These are phyloP conservation scores for Tephrocybe sp. DNA, from an alignment of 768 basidiomycete species.

Conservation along the genomic window DNA sequence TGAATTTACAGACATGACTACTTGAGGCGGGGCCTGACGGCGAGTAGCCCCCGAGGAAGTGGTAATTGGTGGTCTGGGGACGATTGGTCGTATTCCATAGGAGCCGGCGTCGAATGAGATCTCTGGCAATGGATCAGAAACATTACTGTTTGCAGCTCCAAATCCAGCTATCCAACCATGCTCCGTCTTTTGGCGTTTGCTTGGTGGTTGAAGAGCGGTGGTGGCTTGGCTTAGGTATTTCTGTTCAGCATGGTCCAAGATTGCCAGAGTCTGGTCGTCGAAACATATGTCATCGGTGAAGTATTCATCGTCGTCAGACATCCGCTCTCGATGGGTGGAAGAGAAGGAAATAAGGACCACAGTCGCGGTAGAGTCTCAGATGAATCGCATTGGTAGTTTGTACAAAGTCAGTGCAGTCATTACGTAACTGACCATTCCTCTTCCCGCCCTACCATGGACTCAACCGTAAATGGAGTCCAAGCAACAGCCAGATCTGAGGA, in stretches of 20 bases:
- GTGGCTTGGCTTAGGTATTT: slow-evolving; percentile 30
- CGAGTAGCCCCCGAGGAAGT: background rate
- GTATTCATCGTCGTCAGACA: slow-evolving; percentile 68
- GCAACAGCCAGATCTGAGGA: slow-evolving; percentile 34
- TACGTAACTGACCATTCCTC: slow-evolving; percentile 13
- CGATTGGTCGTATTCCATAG: slow-evolving; percentile 37
- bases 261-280: slow-evolving; percentile 59
- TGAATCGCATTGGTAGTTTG: too few relatives aligned
- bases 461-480: slow-evolving; percentile 22
- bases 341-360: background rate
- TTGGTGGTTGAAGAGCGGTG: slow-evolving; percentile 27
- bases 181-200: slow-evolving; percentile 56
- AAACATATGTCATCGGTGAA: slow-evolving; percentile 61
- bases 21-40: background rate
- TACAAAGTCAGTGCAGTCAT: slow-evolving; percentile 3
- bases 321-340: slow-evolving; percentile 21
- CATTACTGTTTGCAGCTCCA: slow-evolving; percentile 28
- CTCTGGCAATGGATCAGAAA: slow-evolving; percentile 58
- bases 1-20: background rate
- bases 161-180: slow-evolving; percentile 38
- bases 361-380: background rate
- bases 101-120: slow-evolving; percentile 61
- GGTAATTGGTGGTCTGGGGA: background rate
- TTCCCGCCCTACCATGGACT: slow-evolving; percentile 25
- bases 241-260: slow-evolving; percentile 58